phyloP scores from a whole-genome alignment of 2,329 filamentous ascomycete species.

The Fusarium cicatricum region DNA sequence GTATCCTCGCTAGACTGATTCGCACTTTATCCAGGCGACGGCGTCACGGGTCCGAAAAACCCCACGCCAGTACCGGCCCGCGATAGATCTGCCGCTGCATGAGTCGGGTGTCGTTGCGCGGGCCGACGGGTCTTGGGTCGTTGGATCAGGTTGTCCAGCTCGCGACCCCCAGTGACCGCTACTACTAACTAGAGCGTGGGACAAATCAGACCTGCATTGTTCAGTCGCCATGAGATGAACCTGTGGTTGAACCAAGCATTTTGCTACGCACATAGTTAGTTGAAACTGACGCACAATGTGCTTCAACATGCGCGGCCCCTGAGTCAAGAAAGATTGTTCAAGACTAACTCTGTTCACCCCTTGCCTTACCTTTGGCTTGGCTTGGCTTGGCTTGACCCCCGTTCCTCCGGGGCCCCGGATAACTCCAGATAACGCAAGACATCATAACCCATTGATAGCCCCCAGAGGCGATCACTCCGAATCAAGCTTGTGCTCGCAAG shows the following conservation, averaged over 20 bases:
- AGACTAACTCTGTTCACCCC: conserved; percentile 1
- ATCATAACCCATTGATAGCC: conserved; percentile 19
- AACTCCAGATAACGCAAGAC: conserved; percentile 25
- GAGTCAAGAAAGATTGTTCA: conserved; percentile 16
- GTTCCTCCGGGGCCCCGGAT: conserved; percentile 28
- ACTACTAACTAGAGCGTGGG: too few relatives aligned
- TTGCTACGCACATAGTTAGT: too few relatives aligned
- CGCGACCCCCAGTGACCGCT: conserved; percentile 1
- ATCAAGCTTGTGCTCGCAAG: conserved; percentile 10
- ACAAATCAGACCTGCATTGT: conserved; percentile 2
- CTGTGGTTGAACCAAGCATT: conserved; percentile 4
- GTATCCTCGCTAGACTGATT: neutral
- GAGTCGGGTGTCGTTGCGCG: conserved; percentile 4
- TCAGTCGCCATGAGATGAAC: neutral
- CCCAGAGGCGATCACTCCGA: neutral
- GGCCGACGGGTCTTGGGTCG: conserved; percentile 4
- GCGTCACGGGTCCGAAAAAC: conserved; percentile 2
- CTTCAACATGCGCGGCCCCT: conserved; percentile 12
- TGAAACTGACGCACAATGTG: conserved; percentile 11
- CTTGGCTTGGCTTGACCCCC: conserved; percentile 14
- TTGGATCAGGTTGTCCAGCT: conserved; percentile 28
- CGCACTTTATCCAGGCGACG: neutral
- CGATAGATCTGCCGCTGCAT: conserved; percentile 16
- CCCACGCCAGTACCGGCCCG: conserved; percentile 9
- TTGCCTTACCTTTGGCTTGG: too few relatives aligned